phyloP scores from a whole-genome alignment of 371 early-diverging fungal genomes.

The Rhizopus stolonifer region DNA sequence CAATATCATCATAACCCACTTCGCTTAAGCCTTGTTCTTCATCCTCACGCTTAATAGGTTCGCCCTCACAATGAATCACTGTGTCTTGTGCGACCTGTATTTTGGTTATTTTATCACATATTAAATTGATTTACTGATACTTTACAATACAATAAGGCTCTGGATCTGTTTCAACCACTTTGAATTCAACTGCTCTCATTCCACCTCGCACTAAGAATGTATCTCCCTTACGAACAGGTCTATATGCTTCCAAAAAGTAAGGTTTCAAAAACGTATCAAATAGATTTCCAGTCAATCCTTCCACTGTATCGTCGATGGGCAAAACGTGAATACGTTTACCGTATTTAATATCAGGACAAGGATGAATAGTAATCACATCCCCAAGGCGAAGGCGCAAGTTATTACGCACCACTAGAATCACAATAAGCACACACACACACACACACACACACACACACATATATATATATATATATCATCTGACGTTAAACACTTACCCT shows the following conservation, averaged over 20 bases:
- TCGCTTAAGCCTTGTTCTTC: slow-evolving; percentile 93
- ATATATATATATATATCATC: too few relatives aligned
- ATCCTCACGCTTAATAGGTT: slow-evolving; percentile 98
- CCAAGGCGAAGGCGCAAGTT: slow-evolving; percentile 98
- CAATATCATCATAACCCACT: slow-evolving; percentile 99
- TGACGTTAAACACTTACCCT: too few relatives aligned
- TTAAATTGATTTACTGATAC: too few relatives aligned
- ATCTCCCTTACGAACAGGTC: slow-evolving; percentile 96
- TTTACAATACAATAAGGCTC: slow-evolving; percentile 95
- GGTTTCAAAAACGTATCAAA: slow-evolving; percentile 98
- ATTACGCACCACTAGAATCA: slow-evolving; percentile 95
- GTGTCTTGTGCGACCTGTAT: slow-evolving; percentile 96
- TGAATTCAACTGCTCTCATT: slow-evolving; percentile 99
- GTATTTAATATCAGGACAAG: slow-evolving; percentile 94
- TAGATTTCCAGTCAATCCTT: slow-evolving; percentile 95
- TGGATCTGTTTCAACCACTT: slow-evolving; percentile 97
- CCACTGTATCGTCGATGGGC: slow-evolving; percentile 98
- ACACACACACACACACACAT: too few relatives aligned
- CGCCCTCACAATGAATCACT: slow-evolving; percentile 97
- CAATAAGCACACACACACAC: too few relatives aligned
- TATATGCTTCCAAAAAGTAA: slow-evolving; percentile 94
- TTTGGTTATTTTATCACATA: too few relatives aligned
- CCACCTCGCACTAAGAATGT: slow-evolving; percentile 95
- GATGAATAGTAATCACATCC: slow-evolving; percentile 97
- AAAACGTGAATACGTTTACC: slow-evolving; percentile 95